Conservation (phyloP, 1,284 basidiomycete genomes). For the Apiotrichum gamsii region DNA sequence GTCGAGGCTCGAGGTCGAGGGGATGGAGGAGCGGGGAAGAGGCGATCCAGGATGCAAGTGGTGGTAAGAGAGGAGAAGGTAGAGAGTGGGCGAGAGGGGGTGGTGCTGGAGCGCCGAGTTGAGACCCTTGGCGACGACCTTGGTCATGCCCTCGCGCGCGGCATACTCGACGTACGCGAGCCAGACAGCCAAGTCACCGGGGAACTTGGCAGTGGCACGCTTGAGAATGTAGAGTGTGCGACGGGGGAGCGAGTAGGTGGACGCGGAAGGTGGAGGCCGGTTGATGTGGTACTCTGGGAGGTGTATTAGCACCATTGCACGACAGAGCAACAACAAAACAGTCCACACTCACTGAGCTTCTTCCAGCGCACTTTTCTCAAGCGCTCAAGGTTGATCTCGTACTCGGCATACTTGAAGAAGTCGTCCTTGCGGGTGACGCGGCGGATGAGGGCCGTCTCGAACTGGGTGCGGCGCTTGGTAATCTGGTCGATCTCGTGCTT, state of each 20-base stretch:
- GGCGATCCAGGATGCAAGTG: conserved; percentile 67
- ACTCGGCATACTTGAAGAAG: conserved; percentile 83
- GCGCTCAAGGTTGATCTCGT: conserved; percentile 83
- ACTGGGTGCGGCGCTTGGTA: conserved; percentile 73
- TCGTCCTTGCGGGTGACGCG: conserved; percentile 78
- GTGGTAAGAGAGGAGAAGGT: conserved; percentile 78
- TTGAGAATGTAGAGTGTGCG: conserved; percentile 86
- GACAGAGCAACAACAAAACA: neutral
- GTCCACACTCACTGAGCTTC: conserved; percentile 59
- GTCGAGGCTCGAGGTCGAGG: conserved; percentile 32
- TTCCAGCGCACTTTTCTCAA: conserved; percentile 67
- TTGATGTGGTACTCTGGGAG: conserved; percentile 37
- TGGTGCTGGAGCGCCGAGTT: conserved; percentile 76
- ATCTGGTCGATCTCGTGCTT: conserved; percentile 75
- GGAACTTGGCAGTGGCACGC: conserved; percentile 81
- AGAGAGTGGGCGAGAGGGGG: conserved; percentile 69
- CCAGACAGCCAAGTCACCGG: conserved; percentile 80
- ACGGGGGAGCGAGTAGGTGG: conserved; percentile 72
- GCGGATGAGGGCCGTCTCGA: conserved; percentile 77
- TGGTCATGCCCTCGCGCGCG: conserved; percentile 68
- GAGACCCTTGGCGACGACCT: conserved; percentile 64
- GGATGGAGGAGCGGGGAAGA: conserved; percentile 51
- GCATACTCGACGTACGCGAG: conserved; percentile 80
- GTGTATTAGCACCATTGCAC: neutral
- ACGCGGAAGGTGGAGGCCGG: conserved; percentile 58